Evolutionary conservation across 78 protist species (phyloP).

Genomic region (Diacronema lutheri): DNA sequence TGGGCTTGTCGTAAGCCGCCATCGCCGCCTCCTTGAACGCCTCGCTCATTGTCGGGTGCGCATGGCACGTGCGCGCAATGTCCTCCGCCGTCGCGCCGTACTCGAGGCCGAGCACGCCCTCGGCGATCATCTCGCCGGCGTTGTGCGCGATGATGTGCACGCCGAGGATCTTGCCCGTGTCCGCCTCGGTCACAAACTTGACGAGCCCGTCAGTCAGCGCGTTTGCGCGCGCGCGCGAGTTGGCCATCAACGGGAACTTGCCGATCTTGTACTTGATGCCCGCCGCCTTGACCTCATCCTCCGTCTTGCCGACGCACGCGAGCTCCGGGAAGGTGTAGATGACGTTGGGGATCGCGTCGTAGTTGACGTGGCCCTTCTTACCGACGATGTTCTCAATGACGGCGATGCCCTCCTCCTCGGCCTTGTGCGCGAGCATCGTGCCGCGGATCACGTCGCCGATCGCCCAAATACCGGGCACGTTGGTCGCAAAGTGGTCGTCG

Average conservation of each 20-base stretch:
- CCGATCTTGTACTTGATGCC: slow-evolving; percentile 76
- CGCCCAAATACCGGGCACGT: slow-evolving; percentile 85
- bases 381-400: slow-evolving; percentile 66
- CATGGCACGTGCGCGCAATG: slow-evolving; percentile 94
- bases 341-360: slow-evolving; percentile 96
- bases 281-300: slow-evolving; percentile 87
- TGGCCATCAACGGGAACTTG: slow-evolving; percentile 94
- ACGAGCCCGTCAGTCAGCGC: slow-evolving; percentile 89
- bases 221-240: slow-evolving; percentile 91
- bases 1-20: slow-evolving; percentile 83
- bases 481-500: slow-evolving; percentile 74
- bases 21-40: slow-evolving; percentile 96
- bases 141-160: slow-evolving; percentile 83
- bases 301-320: slow-evolving; percentile 97
- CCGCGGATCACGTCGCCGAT: slow-evolving; percentile 98
- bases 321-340: slow-evolving; percentile 99
- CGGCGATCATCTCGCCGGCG: slow-evolving; percentile 91
- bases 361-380: slow-evolving; percentile 92
- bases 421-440: slow-evolving; percentile 99
- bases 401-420: slow-evolving; percentile 75
- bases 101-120: slow-evolving; percentile 90
- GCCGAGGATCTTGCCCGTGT: slow-evolving; percentile 87
- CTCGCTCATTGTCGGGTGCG: slow-evolving; percentile 97
- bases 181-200: slow-evolving; percentile 78
- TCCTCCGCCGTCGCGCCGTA: slow-evolving; percentile 93